Evolutionary conservation across 352 stramenopile genomes (phyloP), one percentile per base, ranked within the genome.

Genomic region (Phytophthora podocarpi): DNA sequence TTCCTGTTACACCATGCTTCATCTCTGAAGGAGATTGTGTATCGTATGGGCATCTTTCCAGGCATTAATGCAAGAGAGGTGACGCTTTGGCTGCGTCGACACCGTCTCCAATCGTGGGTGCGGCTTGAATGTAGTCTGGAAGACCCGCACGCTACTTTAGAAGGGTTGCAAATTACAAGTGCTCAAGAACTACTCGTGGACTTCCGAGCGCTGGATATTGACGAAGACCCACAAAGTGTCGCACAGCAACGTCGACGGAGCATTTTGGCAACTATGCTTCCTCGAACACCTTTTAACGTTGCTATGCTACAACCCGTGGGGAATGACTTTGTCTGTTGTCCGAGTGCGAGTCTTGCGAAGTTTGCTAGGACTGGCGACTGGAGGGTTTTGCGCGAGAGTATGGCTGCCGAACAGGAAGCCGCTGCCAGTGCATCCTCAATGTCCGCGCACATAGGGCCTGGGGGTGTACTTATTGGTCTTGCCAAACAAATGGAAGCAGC

Each of bases 111-210:
- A 36, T 65, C 78, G 3, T 93, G 83, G 83, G 59, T 66, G 15
- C 76, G 76, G 1, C 70, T 93, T 23, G 78, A 90, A 47, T 80
- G 67, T 37, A 89, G 62, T 34, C 55, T 87, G 1, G 75, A 87
- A 40, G 67, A 63, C 6, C 67, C 70, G 1, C 49, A 57, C 11
- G 68, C 65, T n/a, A 80, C 78, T 10, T 56, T 90, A 1, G 51
- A 73, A 0, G 58, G 72, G 5, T 53, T 89, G 7, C 56, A 73
- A 5, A 69, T 92, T 31, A 67, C 74, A 26, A 86, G 70, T 40
- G 57, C 72, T 1, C 64, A 84, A 45, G 83, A 93, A 34, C 37
- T 93, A 31, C 74, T 93, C 15, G 72, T 93, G 26, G 81, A 93
- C 59, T 90, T 91, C 24, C 78, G 78, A 35, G 65, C 78, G 12